These are phyloP conservation scores for Jatropha podagrica DNA, from an alignment of 441 rosid genomes.

Conservation along the genomic window DNA sequence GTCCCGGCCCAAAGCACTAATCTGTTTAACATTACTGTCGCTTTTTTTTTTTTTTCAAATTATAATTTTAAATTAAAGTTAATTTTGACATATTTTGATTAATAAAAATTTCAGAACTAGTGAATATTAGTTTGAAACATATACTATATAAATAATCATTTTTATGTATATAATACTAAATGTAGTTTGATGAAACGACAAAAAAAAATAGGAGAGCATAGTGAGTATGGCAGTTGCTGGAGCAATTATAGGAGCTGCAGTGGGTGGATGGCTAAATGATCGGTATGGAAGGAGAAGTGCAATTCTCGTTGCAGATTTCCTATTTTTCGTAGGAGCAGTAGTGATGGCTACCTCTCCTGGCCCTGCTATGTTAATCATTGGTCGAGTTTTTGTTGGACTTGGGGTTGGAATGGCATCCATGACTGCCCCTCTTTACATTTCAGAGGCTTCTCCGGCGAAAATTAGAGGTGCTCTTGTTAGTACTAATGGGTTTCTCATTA, in stretches of 20 bases:
- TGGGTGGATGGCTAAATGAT: constrained; percentile 82
- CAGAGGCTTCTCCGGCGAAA: constrained; percentile 84
- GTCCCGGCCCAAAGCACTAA: too few species aligned
- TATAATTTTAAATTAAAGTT: too few species aligned
- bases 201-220: constrained; percentile 59
- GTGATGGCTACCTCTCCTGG: constrained; percentile 70
- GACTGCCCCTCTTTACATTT: constrained; percentile 87
- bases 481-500: constrained; percentile 71
- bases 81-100: too few species aligned
- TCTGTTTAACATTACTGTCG: too few species aligned
- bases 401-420: constrained; percentile 96
- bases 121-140: too few species aligned
- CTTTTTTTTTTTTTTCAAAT: too few species aligned
- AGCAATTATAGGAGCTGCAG: constrained; percentile 77
- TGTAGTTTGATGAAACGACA: neutral
- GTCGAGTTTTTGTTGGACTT: constrained; percentile 73
- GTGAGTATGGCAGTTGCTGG: constrained; percentile 92
- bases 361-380: constrained; percentile 59
- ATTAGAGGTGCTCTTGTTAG: constrained; percentile 91
- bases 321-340: constrained; percentile 68
- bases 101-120: too few species aligned
- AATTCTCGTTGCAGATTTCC: constrained; percentile 63
- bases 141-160: too few species aligned
- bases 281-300: constrained; percentile 57
- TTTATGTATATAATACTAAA: neutral